Evolutionary conservation across 345 rosid genomes (phyloP).

Genomic region (Reutealis trisperma): DNA sequence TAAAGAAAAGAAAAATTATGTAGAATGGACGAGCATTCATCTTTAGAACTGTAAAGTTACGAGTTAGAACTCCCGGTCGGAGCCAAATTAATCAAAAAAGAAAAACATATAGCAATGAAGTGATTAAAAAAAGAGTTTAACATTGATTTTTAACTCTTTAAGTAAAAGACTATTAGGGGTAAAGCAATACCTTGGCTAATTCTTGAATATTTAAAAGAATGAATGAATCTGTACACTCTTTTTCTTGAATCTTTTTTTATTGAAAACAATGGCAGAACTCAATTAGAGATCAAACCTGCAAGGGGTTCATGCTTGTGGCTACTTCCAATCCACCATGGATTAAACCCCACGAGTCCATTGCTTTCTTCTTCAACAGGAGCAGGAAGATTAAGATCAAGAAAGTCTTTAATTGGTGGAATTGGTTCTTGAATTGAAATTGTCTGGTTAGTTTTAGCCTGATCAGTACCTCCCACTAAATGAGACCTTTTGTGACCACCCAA

Average conservation of each 20-base stretch:
- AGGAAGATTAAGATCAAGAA: slow-evolving; percentile 59
- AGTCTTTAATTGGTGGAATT: slow-evolving; percentile 31
- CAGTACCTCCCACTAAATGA: slow-evolving; percentile 37
- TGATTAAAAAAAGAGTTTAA: slow-evolving; percentile 1
- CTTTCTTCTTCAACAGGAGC: slow-evolving; percentile 54
- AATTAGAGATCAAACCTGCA: slow-evolving; percentile 44
- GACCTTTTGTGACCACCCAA: slow-evolving; percentile 87
- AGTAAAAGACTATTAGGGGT: slow-evolving; percentile 6
- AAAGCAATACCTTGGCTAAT: slow-evolving; percentile 13
- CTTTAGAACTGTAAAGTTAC: no score
- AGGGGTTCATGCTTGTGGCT: slow-evolving; percentile 45
- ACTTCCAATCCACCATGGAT: slow-evolving; percentile 58
- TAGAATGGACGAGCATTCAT: no score
- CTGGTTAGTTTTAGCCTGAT: slow-evolving; percentile 23
- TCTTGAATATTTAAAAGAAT: slow-evolving; percentile 44
- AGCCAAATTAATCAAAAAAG: background rate
- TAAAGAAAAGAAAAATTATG: no score
- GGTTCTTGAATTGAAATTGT: slow-evolving; percentile 21
- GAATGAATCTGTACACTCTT: slow-evolving; percentile 47
- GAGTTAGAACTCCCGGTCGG: no score
- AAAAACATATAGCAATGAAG: background rate
- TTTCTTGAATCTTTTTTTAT: background rate
- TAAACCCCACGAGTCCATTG: slow-evolving; percentile 39
- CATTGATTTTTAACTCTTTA: background rate
- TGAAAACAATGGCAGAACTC: slow-evolving; percentile 21